These are phyloP conservation scores for Malus orientalis DNA, from an alignment of 306 rosid species.

Conservation along the genomic window DNA sequence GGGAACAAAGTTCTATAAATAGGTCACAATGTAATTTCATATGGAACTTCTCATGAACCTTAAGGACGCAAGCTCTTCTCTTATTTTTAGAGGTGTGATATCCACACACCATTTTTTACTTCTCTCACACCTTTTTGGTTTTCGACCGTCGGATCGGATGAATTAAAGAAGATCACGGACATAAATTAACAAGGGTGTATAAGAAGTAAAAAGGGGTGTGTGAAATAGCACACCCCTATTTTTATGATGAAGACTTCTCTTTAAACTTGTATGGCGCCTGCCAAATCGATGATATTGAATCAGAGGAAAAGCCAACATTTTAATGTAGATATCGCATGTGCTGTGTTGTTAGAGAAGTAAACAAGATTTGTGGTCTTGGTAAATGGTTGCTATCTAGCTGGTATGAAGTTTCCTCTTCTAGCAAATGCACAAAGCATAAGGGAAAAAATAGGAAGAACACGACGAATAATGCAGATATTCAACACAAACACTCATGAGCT, in stretches of 20 bases:
- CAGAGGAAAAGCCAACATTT: neutral
- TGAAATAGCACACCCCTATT: neutral
- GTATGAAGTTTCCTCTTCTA: neutral
- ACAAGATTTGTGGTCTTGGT: neutral
- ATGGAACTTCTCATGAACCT: no score
- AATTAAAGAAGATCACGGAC: no score
- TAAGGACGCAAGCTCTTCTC: neutral
- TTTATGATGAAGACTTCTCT: neutral
- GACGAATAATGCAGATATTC: no score
- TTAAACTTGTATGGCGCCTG: neutral
- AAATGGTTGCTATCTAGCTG: neutral
- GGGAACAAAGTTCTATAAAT: no score
- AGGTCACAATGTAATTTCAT: no score
- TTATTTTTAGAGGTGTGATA: neutral
- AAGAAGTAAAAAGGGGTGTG: no score
- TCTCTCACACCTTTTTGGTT: no score
- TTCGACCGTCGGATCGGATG: no score
- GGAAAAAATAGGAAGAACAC: no score
- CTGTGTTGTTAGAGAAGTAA: neutral
- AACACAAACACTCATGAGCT: neutral
- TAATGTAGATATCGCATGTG: neutral
- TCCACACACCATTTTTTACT: no score
- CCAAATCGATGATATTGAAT: conserved; percentile 1
- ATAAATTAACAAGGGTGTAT: no score
- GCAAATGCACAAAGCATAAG: neutral